phyloP scores from a whole-genome alignment of 495 filamentous ascomycete genomes.

The Penicillium turbatum region DNA sequence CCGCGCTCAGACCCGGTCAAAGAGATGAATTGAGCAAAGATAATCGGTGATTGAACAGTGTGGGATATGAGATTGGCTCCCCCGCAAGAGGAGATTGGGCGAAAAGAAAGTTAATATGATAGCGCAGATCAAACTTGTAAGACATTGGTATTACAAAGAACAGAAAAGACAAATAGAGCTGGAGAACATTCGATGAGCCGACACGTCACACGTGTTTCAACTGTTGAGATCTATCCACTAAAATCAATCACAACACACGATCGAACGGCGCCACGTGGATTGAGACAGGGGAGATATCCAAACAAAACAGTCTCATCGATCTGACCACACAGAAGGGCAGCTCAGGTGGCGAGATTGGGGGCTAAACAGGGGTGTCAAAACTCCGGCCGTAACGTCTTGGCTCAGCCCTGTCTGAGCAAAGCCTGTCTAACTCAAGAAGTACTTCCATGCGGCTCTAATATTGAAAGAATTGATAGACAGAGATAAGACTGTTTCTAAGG shows the following conservation, averaged over 20 bases:
- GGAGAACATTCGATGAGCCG: background rate
- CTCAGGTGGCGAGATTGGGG: background rate
- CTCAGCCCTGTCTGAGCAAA: constrained; percentile 6
- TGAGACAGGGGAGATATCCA: background rate
- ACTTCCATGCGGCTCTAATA: background rate
- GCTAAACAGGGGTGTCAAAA: background rate
- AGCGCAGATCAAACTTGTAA: constrained; percentile 9
- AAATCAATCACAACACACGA: constrained; percentile 2
- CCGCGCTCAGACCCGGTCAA: background rate
- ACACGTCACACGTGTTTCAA: background rate
- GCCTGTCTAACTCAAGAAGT: background rate
- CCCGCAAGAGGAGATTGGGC: background rate
- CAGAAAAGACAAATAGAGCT: background rate
- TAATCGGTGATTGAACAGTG: background rate
- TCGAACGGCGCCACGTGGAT: constrained; percentile 7
- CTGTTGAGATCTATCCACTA: constrained; percentile 4
- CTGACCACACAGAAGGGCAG: background rate
- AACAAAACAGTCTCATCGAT: background rate
- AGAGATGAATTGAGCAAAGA: constrained; percentile 4
- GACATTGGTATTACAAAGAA: background rate
- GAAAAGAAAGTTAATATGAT: background rate
- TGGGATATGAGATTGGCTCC: constrained; percentile 1
- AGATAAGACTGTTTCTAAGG: background rate
- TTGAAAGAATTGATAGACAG: background rate
- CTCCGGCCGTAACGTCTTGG: background rate